Evolutionary conservation across 768 basidiomycete genomes (phyloP), one percentile per base, ranked within the genome.

Genomic region (Cystofilobasidium macerans): DNA sequence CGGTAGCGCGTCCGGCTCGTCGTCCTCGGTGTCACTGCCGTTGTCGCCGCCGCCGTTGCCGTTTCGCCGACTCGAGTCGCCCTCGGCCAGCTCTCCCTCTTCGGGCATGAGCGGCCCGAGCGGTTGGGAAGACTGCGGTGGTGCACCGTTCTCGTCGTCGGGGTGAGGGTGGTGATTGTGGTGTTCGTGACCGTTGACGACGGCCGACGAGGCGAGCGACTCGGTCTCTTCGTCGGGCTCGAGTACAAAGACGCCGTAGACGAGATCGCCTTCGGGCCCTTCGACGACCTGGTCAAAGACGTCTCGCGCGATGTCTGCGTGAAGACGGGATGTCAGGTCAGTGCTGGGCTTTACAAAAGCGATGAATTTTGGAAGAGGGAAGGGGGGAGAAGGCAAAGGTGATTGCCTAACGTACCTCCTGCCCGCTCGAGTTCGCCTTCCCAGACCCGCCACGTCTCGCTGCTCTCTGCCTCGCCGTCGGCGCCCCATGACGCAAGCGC

Each of bases 241-340:
- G 0, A 57, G 64, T 1, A 70, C 72, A 64, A 73, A 75, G 20
- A 74, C 53, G 54, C 73, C 73, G 58, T 75, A 75, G 12, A 75
- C 71, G n/a, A 70, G 67, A 51, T 75, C 75, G 18, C 71, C 72
- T 59, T 75, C 75, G 20, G 75, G 75, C 35, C 73, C 75, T 67
- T 75, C 75, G 3, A 73, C 71, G 9, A 73, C 72, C 8, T 61
- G 61, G 36, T 74, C 75, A 16, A 75, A 69, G 45, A 75, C 61
- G 60, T 75, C 75, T 38, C 72, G 71, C 40, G 72, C 71, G 18
- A 75, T 68, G 56, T 71, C 74, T 75, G 51, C 16, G 13, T 6
- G 4, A 14, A 30, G 5, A 35, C 4, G 47, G 26, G 16, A 18
- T 1, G 22, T 61, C 35, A 47, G 22, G 16, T 32, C 8, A 26